Percentiles rank a stretch among this genome's conserved stretches.
Conservation (phyloP, 208 protist genomes). For the Acanthamoeba healyi region DNA sequence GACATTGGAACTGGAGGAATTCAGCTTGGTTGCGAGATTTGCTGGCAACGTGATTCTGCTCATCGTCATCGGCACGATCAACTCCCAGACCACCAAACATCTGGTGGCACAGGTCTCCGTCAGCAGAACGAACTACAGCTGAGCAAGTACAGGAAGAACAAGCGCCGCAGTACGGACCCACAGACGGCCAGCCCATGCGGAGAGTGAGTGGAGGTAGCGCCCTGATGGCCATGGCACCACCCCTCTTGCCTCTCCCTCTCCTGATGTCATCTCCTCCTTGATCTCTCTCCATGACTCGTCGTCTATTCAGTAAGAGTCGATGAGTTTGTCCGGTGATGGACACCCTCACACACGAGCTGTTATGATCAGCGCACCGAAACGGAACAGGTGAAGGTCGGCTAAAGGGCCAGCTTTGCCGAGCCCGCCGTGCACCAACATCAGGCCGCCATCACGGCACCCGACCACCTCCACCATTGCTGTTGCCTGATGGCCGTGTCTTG, state of each 20-base stretch:
- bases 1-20: not conserved
- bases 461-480: not conserved
- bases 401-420: not conserved
- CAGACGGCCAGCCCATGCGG: not conserved
- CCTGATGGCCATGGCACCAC: not conserved
- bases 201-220: slow-evolving; percentile 47
- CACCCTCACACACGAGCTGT: no score
- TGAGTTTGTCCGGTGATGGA: no score
- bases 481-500: not conserved
- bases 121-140: no score
- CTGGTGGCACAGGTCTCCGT: not conserved
- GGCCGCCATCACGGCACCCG: not conserved
- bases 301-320: no score
- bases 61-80: not conserved
- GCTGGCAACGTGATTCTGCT: not conserved
- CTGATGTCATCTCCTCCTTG: not conserved
- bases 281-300: slow-evolving; percentile 11
- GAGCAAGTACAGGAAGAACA: no score
- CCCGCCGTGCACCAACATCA: slow-evolving; percentile 50
- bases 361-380: slow-evolving; percentile 15
- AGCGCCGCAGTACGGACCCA: not conserved
- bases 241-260: not conserved
- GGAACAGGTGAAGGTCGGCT: not conserved
- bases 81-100: not conserved
- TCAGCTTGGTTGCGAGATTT: not conserved